Evolutionary conservation across 257 asterid genomes (phyloP).

Genomic region (Scutellaria barbata): DNA sequence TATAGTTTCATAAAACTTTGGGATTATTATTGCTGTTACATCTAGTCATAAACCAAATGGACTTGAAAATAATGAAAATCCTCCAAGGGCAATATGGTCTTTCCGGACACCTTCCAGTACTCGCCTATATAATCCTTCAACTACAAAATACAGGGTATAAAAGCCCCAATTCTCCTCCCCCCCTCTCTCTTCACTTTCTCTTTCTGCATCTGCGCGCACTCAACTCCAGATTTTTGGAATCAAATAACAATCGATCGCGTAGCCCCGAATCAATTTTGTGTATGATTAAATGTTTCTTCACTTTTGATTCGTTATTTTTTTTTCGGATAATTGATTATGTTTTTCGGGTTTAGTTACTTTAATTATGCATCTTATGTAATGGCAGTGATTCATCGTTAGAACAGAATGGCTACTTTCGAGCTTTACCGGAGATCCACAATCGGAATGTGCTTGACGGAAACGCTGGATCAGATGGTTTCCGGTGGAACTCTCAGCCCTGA

Average conservation of each 20-base stretch:
- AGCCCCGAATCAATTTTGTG: not conserved
- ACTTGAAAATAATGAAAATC: not conserved
- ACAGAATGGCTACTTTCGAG: slow-evolving; percentile 87
- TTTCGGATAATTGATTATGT: slow-evolving; percentile 1
- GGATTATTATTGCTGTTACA: too few relatives aligned
- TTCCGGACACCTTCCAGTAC: slow-evolving; percentile 1
- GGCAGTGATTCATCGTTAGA: not conserved
- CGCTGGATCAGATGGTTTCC: slow-evolving; percentile 89
- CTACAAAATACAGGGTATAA: slow-evolving; percentile 83
- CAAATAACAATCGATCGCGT: not conserved
- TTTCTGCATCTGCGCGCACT: slow-evolving; percentile 26
- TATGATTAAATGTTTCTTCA: not conserved
- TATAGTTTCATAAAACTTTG: not conserved
- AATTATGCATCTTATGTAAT: slow-evolving; percentile 24
- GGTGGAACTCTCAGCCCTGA: slow-evolving; percentile 80
- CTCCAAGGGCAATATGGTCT: slow-evolving; percentile 41
- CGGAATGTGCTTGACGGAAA: slow-evolving; percentile 89
- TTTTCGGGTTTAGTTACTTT: slow-evolving; percentile 16
- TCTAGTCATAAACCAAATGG: too few relatives aligned
- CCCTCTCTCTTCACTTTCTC: slow-evolving; percentile 36
- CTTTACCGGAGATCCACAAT: slow-evolving; percentile 86
- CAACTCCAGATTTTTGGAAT: slow-evolving; percentile 1
- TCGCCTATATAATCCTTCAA: slow-evolving; percentile 53
- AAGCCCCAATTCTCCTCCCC: slow-evolving; percentile 71
- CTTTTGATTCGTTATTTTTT: not conserved